Percentiles rank a stretch among this genome's conserved stretches.
phyloP scores from a whole-genome alignment of 2,329 filamentous ascomycete genomes.

The Pseudogymnoascus sp. region DNA sequence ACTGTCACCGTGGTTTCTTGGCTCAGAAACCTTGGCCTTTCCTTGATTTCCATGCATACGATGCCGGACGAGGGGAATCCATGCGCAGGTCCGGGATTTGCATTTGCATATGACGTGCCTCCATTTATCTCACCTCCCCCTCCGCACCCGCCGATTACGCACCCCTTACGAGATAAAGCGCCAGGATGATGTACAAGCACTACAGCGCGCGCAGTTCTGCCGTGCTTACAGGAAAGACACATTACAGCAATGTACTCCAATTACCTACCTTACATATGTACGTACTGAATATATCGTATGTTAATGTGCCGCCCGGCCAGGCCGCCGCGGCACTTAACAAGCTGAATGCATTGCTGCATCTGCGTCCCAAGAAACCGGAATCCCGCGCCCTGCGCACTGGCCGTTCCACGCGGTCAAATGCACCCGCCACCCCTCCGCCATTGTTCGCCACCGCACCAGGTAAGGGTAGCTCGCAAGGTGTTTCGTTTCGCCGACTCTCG shows the following conservation, averaged over 20 bases:
- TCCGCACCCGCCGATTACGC: neutral
- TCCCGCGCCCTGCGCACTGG: neutral
- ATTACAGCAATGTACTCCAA: neutral
- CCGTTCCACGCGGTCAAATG: neutral
- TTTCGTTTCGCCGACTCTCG: neutral
- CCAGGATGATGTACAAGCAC: neutral
- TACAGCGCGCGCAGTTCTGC: neutral
- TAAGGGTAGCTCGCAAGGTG: constrained; percentile 4
- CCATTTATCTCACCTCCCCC: neutral
- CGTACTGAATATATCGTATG: neutral
- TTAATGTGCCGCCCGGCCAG: neutral
- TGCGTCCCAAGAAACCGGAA: neutral
- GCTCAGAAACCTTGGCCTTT: neutral
- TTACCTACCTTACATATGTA: constrained; percentile 1
- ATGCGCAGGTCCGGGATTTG: neutral
- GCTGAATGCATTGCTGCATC: too few relatives aligned
- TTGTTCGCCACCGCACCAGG: neutral
- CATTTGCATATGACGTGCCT: neutral
- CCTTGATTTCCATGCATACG: neutral
- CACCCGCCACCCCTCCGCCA: neutral
- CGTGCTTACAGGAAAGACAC: too few relatives aligned
- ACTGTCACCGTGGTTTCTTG: neutral
- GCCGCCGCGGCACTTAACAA: neutral
- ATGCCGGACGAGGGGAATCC: neutral
- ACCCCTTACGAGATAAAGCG: neutral